phyloP scores from a whole-genome alignment of 805 yeast genomes.

The Yarrowia deformans region DNA sequence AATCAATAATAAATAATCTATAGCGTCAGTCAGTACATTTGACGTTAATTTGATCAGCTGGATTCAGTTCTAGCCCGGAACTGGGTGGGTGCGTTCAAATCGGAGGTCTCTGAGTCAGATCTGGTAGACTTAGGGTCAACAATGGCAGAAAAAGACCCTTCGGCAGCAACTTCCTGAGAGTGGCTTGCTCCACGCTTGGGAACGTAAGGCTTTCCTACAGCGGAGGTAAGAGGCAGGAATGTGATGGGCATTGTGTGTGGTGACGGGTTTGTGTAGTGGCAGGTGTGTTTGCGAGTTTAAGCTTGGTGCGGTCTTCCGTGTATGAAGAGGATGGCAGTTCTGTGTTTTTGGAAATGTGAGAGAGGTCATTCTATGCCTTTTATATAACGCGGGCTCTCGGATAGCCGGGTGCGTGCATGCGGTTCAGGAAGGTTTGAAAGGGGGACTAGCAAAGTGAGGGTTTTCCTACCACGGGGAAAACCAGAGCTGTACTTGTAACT shows the following conservation, averaged over 20 bases:
- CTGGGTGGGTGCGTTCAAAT: conserved; percentile 17
- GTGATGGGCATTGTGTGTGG: conserved; percentile 11
- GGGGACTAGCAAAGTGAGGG: conserved; percentile 25
- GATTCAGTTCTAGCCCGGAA: conserved; percentile 30
- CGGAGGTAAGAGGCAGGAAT: conserved; percentile 24
- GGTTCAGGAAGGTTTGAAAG: conserved; percentile 9
- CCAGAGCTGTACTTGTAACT: no score
- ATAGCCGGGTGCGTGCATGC: not conserved
- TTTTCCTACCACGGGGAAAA: not conserved
- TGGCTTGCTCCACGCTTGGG: conserved; percentile 2
- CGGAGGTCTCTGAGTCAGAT: conserved; percentile 18
- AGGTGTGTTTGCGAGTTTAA: not conserved
- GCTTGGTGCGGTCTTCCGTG: not conserved
- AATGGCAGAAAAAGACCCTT: not conserved
- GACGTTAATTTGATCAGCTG: not conserved
- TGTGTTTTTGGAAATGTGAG: not conserved
- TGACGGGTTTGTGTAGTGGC: not conserved
- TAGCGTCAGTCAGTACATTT: not conserved
- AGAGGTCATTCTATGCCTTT: not conserved
- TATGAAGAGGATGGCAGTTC: not conserved
- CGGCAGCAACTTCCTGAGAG: conserved; percentile 13
- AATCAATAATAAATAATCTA: conserved; percentile 16
- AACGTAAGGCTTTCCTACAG: conserved; percentile 19
- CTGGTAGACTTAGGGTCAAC: not conserved
- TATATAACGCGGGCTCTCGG: conserved; percentile 14